Base-by-base conservation (phyloP, 2,329 filamentous ascomycete species). In the Leptographium procerum region DNA sequence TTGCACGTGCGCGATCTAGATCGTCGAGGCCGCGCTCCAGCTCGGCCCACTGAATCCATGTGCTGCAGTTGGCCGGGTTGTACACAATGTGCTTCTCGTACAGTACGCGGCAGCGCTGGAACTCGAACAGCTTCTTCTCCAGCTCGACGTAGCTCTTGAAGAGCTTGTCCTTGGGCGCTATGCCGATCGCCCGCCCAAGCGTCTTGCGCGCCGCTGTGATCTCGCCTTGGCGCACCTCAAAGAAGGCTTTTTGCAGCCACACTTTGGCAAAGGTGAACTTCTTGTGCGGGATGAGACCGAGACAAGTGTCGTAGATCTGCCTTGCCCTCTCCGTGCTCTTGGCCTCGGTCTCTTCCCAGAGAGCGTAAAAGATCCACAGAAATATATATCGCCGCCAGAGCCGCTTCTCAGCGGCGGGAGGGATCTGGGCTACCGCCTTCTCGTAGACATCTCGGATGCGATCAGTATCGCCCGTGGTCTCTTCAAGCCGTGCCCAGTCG, bases 341-440 rank as follows among this genome's bases (percentile, higher is more conserved):
- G 40, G 86, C 87, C 63, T 92, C 87, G 71, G 89, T 85, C 71
- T 99, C 94, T 70, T 97, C 94, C 83, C 88, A 97, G 22, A 96
- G 76, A 11, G 94, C 94, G 71, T 97, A 99, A 73, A 97, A 96
- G 50, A 97, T 83, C 90, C 92, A 99, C 1, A 99, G 81, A 69
- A 97, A 99, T 61, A 99, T 95, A 71, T 99, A 99, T 40, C 94
- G 81, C 64, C 94, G 82, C 94, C 94, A 99, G 71, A 97, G 91
- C 52, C 94, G 84, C 77, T 99, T 99, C 70, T 97, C 94, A 66
- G 95, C 89, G 24, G 91, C 95, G 0, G 94, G 92, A 2, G 94
- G 94, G 16, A 97, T 84, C 68, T 99, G 92, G 6, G 94, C 91
- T 65, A 99, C 95, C 2, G 94, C 94, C 65, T 91, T 83, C 73